Evolutionary conservation across 148 eudicot genomes (phyloP).

Genomic region (Cornus suecica): DNA sequence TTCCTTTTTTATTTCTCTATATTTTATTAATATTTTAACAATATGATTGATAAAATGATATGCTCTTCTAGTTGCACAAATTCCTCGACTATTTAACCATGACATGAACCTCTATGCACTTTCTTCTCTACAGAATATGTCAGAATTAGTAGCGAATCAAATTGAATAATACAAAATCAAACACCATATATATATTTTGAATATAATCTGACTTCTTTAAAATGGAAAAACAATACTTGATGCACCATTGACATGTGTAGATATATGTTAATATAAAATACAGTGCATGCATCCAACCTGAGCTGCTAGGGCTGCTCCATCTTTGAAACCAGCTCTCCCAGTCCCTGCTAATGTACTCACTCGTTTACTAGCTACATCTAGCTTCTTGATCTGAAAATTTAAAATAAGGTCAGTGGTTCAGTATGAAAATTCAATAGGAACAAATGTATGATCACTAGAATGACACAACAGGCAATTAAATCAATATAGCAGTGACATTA

Average conservation of each 20-base stretch:
- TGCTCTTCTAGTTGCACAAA: too few species aligned
- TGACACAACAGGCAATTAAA: not conserved
- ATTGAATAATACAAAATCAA: not conserved
- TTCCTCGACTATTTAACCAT: too few species aligned
- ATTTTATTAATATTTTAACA: too few species aligned
- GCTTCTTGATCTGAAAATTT: constrained; percentile 71
- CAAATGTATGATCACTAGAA: not conserved
- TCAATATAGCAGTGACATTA: too few species aligned
- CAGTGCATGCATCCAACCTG: constrained; percentile 49
- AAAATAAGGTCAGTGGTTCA: constrained; percentile 10
- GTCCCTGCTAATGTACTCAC: constrained; percentile 76
- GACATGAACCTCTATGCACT: too few species aligned
- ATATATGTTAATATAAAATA: not conserved
- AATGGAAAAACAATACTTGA: not conserved
- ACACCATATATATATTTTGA: not conserved
- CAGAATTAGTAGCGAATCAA: too few species aligned
- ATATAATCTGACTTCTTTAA: not conserved
- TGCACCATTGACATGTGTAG: not conserved
- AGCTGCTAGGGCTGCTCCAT: constrained; percentile 68
- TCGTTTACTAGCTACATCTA: constrained; percentile 66
- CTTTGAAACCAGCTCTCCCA: constrained; percentile 93
- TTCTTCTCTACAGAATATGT: too few species aligned
- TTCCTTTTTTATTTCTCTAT: too few species aligned
- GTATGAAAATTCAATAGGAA: not conserved
- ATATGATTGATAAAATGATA: too few species aligned